A percentile compares a stretch with the other conserved stretches of the same genome.
Conservation (phyloP, 345 rosid species). For the Carallia brachiata region DNA sequence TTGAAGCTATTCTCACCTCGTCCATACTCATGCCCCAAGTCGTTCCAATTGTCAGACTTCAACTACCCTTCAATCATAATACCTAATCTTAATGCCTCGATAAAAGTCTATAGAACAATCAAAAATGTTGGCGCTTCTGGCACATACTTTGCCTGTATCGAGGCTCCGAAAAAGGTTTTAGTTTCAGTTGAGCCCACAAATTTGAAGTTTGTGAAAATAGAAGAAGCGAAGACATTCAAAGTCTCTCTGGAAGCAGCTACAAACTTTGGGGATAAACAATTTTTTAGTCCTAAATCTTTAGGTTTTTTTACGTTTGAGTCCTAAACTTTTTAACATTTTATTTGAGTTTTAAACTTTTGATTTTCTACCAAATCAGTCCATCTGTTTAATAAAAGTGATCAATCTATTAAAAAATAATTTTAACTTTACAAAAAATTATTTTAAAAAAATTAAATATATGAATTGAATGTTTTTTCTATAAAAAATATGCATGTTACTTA, state of each 20-base stretch:
- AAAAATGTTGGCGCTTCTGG: slow-evolving; percentile 51
- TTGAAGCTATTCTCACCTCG: slow-evolving; percentile 14
- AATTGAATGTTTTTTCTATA: too few species aligned
- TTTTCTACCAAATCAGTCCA: too few species aligned
- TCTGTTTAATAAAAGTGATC: too few species aligned
- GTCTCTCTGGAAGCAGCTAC: slow-evolving; percentile 20
- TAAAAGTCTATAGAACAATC: slow-evolving; percentile 28
- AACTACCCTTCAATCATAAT: slow-evolving; percentile 59
- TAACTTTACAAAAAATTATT: too few species aligned
- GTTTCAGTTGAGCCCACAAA: slow-evolving; percentile 30
- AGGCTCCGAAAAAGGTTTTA: slow-evolving; percentile 29
- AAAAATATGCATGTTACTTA: too few species aligned
- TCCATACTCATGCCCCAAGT: slow-evolving; percentile 31
- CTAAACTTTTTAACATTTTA: too few species aligned
- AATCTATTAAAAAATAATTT: too few species aligned
- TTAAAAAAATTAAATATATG: too few species aligned
- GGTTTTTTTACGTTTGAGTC: too few species aligned
- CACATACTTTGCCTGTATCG: slow-evolving; percentile 24
- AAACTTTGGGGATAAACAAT: too few species aligned
- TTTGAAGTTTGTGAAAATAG: slow-evolving; percentile 30
- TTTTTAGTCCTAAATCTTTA: too few species aligned
- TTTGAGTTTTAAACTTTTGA: too few species aligned
- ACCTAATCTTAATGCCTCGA: slow-evolving; percentile 16
- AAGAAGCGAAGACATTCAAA: slow-evolving; percentile 42
- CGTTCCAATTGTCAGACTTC: slow-evolving; percentile 23